A percentile compares a stretch with the other conserved stretches of the same genome.
Conservation (phyloP, 805 yeast species). For the Cyberlindnera amylophila region DNA sequence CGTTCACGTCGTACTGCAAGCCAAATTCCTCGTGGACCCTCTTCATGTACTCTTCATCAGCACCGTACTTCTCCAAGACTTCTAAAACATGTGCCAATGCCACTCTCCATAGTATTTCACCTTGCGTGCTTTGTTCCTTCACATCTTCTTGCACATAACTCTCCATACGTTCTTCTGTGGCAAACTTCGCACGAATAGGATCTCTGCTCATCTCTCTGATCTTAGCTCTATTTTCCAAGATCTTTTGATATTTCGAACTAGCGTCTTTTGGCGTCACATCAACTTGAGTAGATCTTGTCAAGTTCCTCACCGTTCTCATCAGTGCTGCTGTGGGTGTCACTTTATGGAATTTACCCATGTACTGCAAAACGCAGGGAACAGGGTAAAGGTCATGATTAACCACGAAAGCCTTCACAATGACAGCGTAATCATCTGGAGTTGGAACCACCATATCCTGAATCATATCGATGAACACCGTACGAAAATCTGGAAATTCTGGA, state of each 20-base stretch:
- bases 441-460: slow-evolving; percentile 24
- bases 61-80: slow-evolving; percentile 4
- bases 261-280: not conserved
- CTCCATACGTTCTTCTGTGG: no score
- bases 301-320: slow-evolving; percentile 1
- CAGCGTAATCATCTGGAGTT: slow-evolving; percentile 17
- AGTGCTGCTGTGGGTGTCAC: slow-evolving; percentile 9
- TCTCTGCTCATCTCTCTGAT: no score
- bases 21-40: slow-evolving; percentile 13
- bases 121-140: not conserved
- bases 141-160: no score
- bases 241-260: not conserved
- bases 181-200: no score
- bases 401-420: slow-evolving; percentile 19
- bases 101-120: slow-evolving; percentile 12
- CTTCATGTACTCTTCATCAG: slow-evolving; percentile 7
- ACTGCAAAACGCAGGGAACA: slow-evolving; percentile 22
- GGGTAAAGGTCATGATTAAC: slow-evolving; percentile 16
- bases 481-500: slow-evolving; percentile 17
- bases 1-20: slow-evolving; percentile 6
- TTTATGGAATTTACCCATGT: slow-evolving; percentile 21
- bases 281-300: no score
- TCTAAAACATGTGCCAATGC: slow-evolving; percentile 13
- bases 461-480: slow-evolving; percentile 25
- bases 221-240: not conserved